Evolutionary conservation across 2,329 filamentous ascomycete genomes (phyloP).

Genomic region (Colletotrichum sp.): DNA sequence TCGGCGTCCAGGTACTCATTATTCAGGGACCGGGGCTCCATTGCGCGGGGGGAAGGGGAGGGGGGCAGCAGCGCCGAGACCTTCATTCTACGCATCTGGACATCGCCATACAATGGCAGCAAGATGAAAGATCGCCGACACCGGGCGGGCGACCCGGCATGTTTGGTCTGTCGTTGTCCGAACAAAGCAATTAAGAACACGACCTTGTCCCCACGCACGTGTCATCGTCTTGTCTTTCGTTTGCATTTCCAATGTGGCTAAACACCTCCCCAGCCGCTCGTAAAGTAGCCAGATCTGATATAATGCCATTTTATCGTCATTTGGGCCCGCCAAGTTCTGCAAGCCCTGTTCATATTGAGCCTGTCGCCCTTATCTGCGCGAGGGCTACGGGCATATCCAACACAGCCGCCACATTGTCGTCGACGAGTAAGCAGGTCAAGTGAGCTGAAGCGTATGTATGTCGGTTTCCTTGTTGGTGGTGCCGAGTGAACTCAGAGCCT

Average conservation of each 20-base stretch:
- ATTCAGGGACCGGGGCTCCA: constrained; percentile 4
- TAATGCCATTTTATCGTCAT: background rate
- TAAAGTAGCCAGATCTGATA: background rate
- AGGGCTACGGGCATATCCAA: background rate
- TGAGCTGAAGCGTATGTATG: constrained; percentile 34
- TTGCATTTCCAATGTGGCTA: background rate
- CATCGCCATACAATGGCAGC: background rate
- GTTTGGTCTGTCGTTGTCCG: constrained; percentile 44
- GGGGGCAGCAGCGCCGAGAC: background rate
- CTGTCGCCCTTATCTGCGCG: background rate
- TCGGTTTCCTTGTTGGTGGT: constrained; percentile 23
- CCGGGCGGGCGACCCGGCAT: constrained; percentile 24
- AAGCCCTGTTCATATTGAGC: background rate
- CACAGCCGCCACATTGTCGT: background rate
- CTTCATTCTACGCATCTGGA: background rate
- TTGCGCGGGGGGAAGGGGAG: background rate
- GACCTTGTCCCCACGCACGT: background rate
- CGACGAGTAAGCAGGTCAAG: constrained; percentile 26
- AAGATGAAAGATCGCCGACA: constrained; percentile 29
- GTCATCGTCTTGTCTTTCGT: background rate
- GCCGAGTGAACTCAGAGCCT: constrained; percentile 21
- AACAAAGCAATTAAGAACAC: constrained; percentile 31
- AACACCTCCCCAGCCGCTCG: background rate
- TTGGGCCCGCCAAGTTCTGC: background rate
- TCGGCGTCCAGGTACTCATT: background rate